Evolutionary conservation across 148 eudicot species (phyloP).

Genomic region (Limonium bicolor): DNA sequence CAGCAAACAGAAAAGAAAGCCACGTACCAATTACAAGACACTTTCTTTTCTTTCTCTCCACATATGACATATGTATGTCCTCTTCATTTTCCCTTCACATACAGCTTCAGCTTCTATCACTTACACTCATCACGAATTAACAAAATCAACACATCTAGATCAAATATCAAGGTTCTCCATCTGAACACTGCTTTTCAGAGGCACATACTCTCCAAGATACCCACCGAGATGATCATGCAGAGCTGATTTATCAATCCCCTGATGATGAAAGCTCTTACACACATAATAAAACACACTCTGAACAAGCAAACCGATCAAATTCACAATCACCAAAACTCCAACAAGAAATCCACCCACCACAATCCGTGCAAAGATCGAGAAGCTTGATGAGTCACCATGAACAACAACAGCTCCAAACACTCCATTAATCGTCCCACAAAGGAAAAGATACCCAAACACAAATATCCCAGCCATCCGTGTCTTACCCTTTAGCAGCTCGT

Average conservation of each 20-base stretch:
- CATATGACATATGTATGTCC: too few relatives aligned
- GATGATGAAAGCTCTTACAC: slow-evolving; percentile 89
- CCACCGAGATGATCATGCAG: slow-evolving; percentile 91
- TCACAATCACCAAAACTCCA: slow-evolving; percentile 74
- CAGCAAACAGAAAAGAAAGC: too few relatives aligned
- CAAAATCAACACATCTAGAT: slow-evolving; percentile 1
- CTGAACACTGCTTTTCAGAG: slow-evolving; percentile 92
- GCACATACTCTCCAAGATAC: slow-evolving; percentile 94
- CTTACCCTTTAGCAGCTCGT: slow-evolving; percentile 64
- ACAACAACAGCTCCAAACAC: slow-evolving; percentile 56
- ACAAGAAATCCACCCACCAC: slow-evolving; percentile 84
- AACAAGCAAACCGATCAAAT: slow-evolving; percentile 71
- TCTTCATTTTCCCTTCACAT: too few relatives aligned
- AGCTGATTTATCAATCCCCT: slow-evolving; percentile 73
- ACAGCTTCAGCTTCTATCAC: too few relatives aligned
- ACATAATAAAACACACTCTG: slow-evolving; percentile 96
- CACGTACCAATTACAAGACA: too few relatives aligned
- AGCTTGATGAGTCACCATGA: slow-evolving; percentile 37
- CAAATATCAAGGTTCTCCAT: slow-evolving; percentile 55
- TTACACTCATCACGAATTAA: too few relatives aligned
- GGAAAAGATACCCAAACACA: slow-evolving; percentile 43
- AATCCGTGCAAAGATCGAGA: slow-evolving; percentile 36
- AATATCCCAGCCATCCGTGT: slow-evolving; percentile 32
- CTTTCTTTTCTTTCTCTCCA: too few relatives aligned
- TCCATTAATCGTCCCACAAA: slow-evolving; percentile 59